A percentile compares a stretch with the other conserved stretches of the same genome.
Evolutionary conservation across 2,329 filamentous ascomycete genomes (phyloP).

Genomic region (Fusarium pininemorale): DNA sequence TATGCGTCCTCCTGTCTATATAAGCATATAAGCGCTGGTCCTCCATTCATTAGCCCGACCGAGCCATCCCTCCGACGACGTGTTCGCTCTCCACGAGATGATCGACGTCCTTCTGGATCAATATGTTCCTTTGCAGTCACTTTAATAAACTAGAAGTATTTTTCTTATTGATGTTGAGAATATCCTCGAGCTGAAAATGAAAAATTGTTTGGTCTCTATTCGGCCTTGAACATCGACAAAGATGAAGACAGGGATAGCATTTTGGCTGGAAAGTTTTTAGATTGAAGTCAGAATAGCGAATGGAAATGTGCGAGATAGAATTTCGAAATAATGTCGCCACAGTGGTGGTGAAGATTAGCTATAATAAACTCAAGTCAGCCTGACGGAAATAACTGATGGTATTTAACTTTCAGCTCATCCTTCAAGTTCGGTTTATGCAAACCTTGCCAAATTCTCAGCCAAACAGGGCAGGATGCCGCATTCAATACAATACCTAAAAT

Average conservation of each 20-base stretch:
- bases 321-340: not conserved
- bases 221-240: too few species aligned
- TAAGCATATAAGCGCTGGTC: too few species aligned
- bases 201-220: too few species aligned
- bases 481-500: not conserved
- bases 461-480: not conserved
- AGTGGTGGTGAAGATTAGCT: not conserved
- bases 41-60: too few species aligned
- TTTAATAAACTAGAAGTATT: too few species aligned
- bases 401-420: not conserved
- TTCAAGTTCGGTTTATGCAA: not conserved
- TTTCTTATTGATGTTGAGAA: fast-evolving
- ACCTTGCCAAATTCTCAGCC: not conserved
- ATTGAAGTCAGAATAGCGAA: not conserved
- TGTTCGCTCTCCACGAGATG: too few species aligned
- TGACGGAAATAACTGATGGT: not conserved
- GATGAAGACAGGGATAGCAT: not conserved
- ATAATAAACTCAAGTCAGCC: not conserved
- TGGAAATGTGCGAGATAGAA: fast-evolving
- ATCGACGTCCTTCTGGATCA: fast-evolving
- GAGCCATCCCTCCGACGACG: too few species aligned
- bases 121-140: fast-evolving
- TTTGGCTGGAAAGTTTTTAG: not conserved
- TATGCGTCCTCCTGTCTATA: too few species aligned
- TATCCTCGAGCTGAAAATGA: too few species aligned